These are phyloP conservation scores for Porcisia hertigi DNA, from an alignment of 208 protist species.

Conservation along the genomic window DNA sequence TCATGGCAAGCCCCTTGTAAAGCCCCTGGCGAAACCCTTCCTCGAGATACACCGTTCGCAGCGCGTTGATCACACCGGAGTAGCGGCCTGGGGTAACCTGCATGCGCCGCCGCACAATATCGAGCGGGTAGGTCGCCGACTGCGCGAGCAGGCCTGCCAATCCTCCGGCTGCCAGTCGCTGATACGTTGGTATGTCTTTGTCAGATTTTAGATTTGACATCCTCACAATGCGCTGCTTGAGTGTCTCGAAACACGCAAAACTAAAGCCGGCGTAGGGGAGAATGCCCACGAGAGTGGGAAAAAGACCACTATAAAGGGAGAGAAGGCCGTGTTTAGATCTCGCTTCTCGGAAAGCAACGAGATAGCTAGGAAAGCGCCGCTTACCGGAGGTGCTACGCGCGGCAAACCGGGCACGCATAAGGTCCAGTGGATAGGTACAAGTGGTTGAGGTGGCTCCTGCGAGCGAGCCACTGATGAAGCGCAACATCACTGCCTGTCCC, in stretches of 20 bases:
- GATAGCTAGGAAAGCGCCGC: conserved; percentile 77
- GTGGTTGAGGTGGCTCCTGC: conserved; percentile 93
- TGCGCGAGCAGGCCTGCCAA: conserved; percentile 91
- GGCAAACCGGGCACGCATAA: conserved; percentile 92
- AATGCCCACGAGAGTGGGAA: conserved; percentile 93
- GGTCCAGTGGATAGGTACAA: conserved; percentile 94
- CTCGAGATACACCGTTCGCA: conserved; percentile 68
- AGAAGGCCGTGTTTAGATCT: conserved; percentile 52
- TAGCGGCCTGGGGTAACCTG: conserved; percentile 87
- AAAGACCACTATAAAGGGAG: conserved; percentile 85
- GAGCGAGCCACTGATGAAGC: conserved; percentile 86
- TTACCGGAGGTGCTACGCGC: conserved; percentile 61
- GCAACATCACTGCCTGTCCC: conserved; percentile 44
- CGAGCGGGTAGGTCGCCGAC: conserved; percentile 93
- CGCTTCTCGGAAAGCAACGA: conserved; percentile 60
- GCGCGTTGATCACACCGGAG: conserved; percentile 60
- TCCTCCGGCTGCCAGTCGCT: conserved; percentile 78
- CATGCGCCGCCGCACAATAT: conserved; percentile 94
- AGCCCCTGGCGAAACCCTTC: conserved; percentile 79
- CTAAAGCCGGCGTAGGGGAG: conserved; percentile 94
- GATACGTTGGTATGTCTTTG: conserved; percentile 66
- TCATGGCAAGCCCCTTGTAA: conserved; percentile 93
- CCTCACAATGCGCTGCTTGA: conserved; percentile 77
- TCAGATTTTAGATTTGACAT: conserved; percentile 55
- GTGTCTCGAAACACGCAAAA: conserved; percentile 92